Evolutionary conservation across 345 rosid genomes (phyloP), one percentile per base, ranked within the genome.

Genomic region (Theobroma cacao): DNA sequence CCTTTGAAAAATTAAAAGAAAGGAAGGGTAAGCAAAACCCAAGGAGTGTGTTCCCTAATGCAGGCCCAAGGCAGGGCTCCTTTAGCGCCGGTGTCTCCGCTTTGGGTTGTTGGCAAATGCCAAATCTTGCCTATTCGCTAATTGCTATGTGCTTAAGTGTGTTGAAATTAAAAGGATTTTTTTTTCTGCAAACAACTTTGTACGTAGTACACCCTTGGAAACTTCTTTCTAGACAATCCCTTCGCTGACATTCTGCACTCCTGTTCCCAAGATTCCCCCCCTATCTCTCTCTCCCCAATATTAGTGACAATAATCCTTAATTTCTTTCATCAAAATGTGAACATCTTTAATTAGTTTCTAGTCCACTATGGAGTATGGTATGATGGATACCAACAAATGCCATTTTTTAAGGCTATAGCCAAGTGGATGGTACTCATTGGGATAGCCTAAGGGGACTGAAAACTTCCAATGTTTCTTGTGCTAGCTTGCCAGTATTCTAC

Each of bases 81-180:
- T 87, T 87, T 82, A 75, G 79, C 92, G 89, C 92, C 92, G 92
- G 82, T 87, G 92, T 89, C 90, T 86, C 87, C 86, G 89, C 88
- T 83, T 73, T 79, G 87, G 74, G 78, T 75, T 73, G 78, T 67
- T 78, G 52, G 74, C 70, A 8, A 69, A 15, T 67, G 33, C 15
- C 40, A 17, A 71, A 30, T 36, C 47, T 83, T 69, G 58, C 82
- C 48, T 66, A 52, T 72, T 81, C 43, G 28, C 34, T 28, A 61
- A 31, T 30, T 80, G 78, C 77, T 43, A 41, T 8, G 69, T 40
- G 81, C 43, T 40, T 18, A 1, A 3, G 30, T 70, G 73, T 14
- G 31, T 33, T 31, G 17, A 18, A 41, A 36, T 66, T 7, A 9
- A 40, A 12, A 14, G 3, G 12, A 13, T 7, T 2, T 2, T 13